A percentile compares a stretch with the other conserved stretches of the same genome.
Conservation (phyloP, 495 filamentous ascomycete species). For the Penicillium flavigenum region DNA sequence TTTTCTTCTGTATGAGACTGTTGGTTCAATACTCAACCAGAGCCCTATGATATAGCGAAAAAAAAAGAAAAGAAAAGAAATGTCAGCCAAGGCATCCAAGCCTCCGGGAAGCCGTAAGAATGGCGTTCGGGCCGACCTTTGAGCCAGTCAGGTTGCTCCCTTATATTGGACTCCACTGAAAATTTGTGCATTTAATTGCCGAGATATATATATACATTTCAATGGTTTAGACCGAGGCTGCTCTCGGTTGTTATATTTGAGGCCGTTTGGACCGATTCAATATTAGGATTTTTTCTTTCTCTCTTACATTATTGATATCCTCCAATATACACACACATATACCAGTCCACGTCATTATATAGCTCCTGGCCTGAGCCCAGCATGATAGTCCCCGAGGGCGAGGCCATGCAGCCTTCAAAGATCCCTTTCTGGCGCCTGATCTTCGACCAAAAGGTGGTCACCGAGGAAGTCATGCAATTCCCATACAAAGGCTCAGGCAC, state of each 20-base stretch:
- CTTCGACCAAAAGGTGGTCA: slow-evolving; percentile 53
- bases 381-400: slow-evolving; percentile 17
- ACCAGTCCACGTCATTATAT: not conserved
- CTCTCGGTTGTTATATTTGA: slow-evolving; percentile 3
- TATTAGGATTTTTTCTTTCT: too few relatives aligned
- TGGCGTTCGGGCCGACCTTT: not conserved
- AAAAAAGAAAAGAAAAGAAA: too few relatives aligned
- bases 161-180: not conserved
- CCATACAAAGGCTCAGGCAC: slow-evolving; percentile 70
- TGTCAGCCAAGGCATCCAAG: slow-evolving; percentile 7
- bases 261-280: too few relatives aligned
- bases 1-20: too few relatives aligned
- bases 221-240: slow-evolving; percentile 15
- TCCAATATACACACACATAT: not conserved
- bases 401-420: slow-evolving; percentile 30
- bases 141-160: not conserved
- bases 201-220: not conserved
- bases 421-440: slow-evolving; percentile 49
- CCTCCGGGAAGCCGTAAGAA: slow-evolving; percentile 4
- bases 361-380: not conserved
- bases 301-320: too few relatives aligned
- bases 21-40: too few relatives aligned
- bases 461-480: slow-evolving; percentile 55
- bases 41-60: too few relatives aligned
- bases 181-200: not conserved